phyloP scores from a whole-genome alignment of 805 yeast species.

The Yueomyces sinensis region DNA sequence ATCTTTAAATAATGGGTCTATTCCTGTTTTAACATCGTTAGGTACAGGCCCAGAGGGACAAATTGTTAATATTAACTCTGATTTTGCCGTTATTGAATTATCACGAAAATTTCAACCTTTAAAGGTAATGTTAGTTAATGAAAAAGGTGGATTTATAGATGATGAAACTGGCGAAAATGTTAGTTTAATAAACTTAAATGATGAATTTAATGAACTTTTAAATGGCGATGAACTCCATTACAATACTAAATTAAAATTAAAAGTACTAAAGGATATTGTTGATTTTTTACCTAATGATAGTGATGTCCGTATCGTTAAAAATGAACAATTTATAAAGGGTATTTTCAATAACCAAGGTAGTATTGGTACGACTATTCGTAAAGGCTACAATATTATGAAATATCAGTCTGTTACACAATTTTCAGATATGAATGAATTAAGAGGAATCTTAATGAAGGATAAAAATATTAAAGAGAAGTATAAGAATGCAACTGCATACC shows the following conservation, averaged over 20 bases:
- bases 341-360: constrained; percentile 97
- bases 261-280: constrained; percentile 87
- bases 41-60: constrained; percentile 97
- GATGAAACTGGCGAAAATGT: constrained; percentile 86
- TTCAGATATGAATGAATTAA: constrained; percentile 53
- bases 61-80: constrained; percentile 93
- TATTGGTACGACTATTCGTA: constrained; percentile 96
- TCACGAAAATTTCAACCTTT: constrained; percentile 94
- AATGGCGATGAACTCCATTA: constrained; percentile 96
- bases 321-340: constrained; percentile 89
- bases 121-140: constrained; percentile 89
- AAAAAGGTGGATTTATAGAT: constrained; percentile 92
- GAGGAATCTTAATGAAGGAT: constrained; percentile 66
- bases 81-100: constrained; percentile 95
- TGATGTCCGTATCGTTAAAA: constrained; percentile 93
- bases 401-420: constrained; percentile 60
- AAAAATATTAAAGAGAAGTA: constrained; percentile 57
- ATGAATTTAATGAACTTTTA: constrained; percentile 82
- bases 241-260: constrained; percentile 93
- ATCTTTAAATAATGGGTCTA: constrained; percentile 86
- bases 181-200: constrained; percentile 83
- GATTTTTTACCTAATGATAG: constrained; percentile 92
- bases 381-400: constrained; percentile 80
- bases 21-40: constrained; percentile 88
- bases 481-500: constrained; percentile 66